Evolutionary conservation across 2,329 filamentous ascomycete genomes (phyloP), one percentile per base, ranked within the genome.

Genomic region (Harringtonia aguacate): DNA sequence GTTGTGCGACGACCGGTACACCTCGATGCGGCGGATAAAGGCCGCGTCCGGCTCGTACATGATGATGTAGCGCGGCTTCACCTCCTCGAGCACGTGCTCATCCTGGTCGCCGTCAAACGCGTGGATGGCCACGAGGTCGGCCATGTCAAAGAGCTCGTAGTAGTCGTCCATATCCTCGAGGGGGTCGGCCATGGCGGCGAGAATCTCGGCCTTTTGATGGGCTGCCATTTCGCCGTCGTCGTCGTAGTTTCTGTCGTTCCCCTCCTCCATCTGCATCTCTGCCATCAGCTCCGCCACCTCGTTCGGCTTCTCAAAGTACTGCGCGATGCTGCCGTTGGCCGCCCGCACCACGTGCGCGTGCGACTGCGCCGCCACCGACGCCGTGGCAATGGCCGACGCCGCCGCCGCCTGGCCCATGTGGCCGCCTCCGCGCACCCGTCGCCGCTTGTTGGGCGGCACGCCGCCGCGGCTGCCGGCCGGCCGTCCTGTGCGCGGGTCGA

Each of bases 1-100:
- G 46, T 81, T 84, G 63, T 98, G 92, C 10, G 89, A 95, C 42
- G 88, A 95, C 33, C 92, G 81, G 63, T 97, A 98, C 2, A 97
- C 89, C 60, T 98, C 92, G 18, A 98, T 84, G 31, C 90, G 75
- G 14, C 92, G 80, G 56, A 97, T 95, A 61, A 98, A 98, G 4
- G 90, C 81, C 4, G 90, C 80, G 52, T 97, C 88, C 1, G 92
- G 90, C 59, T 97, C 92, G 62, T 95, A 98, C 92, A 98, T 97
- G 65, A 98, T 84, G 47, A 98, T 87, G 61, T 95, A 95, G 48
- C 86, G 81, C 29, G 92, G 92, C 56, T 86, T 88, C 46, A 92
- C 73, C 63, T 98, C 92, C 60, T 98, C 90, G 2, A 98, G 74
- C n/a, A 97, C 75, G 59, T 94, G 86, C 58, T 97, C 92, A 60